These are phyloP conservation scores for Venturia effusa DNA, from an alignment of 2,329 filamentous ascomycete species.

Conservation along the genomic window DNA sequence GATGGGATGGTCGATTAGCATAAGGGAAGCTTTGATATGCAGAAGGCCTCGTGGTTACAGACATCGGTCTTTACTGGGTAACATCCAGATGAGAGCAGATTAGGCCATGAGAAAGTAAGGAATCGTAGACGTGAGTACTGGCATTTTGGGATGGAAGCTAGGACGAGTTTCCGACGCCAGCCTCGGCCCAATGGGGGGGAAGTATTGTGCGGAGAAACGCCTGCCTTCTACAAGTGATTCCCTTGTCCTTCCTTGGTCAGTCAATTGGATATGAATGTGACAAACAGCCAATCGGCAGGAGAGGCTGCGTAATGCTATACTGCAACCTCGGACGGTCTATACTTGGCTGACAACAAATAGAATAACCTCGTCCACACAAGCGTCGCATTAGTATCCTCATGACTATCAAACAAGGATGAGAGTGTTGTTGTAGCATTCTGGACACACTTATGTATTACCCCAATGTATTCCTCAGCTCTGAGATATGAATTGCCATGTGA, in stretches of 20 bases:
- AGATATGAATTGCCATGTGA: neutral
- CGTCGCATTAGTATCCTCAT: neutral
- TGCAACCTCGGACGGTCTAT: no score
- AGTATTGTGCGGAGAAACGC: no score
- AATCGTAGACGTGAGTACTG: neutral
- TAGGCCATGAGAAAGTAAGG: no score
- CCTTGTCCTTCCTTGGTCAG: no score
- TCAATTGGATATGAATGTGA: no score
- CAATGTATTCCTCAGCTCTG: neutral
- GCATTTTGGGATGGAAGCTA: neutral
- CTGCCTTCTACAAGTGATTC: no score
- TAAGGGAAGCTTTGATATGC: constrained; percentile 16
- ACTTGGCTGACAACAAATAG: neutral
- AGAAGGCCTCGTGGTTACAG: neutral
- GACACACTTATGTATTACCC: no score
- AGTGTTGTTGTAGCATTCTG: neutral
- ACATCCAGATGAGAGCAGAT: no score
- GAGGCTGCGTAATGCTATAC: no score
- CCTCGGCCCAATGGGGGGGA: neutral
- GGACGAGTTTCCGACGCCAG: neutral
- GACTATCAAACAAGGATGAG: neutral
- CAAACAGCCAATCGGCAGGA: no score
- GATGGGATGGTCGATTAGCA: no score
- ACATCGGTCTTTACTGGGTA: neutral
- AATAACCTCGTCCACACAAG: no score